Conservation (phyloP, 257 asterid species). For the Orobanche coerulescens region DNA sequence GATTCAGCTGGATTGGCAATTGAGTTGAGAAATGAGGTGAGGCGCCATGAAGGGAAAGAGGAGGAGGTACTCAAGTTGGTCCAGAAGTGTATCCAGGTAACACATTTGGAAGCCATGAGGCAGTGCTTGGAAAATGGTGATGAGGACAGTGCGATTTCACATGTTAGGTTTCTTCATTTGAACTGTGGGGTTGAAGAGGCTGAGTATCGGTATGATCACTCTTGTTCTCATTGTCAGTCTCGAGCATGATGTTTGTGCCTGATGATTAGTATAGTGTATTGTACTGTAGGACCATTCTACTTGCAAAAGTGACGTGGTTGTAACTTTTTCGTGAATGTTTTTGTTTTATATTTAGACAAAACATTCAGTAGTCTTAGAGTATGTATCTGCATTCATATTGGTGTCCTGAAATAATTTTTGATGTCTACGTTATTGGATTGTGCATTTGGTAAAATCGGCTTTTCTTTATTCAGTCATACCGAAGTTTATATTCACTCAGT, state of each 20-base stretch:
- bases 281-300: not conserved
- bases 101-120: slow-evolving; percentile 72
- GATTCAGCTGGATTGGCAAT: slow-evolving; percentile 56
- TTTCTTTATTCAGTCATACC: no score
- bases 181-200: slow-evolving; percentile 60
- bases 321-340: not conserved
- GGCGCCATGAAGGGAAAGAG: slow-evolving; percentile 34
- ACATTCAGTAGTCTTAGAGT: not conserved
- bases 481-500: no score
- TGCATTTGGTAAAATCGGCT: no score
- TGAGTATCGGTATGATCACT: slow-evolving; percentile 64
- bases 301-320: slow-evolving; percentile 9
- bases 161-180: slow-evolving; percentile 69
- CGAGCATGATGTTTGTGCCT: slow-evolving; percentile 15
- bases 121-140: slow-evolving; percentile 48
- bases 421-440: not conserved
- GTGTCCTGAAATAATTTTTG: not conserved
- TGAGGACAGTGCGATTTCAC: slow-evolving; percentile 53
- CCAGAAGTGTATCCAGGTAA: slow-evolving; percentile 64
- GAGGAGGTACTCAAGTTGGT: slow-evolving; percentile 53
- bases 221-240: slow-evolving; percentile 11
- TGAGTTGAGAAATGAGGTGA: slow-evolving; percentile 40
- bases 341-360: not conserved
- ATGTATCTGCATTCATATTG: not conserved
- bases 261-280: slow-evolving; percentile 13